Evolutionary conservation across 1,139 yeast species (phyloP), one percentile per base, ranked within the genome.

Genomic region (Kurtzmaniella quercitrusa): DNA sequence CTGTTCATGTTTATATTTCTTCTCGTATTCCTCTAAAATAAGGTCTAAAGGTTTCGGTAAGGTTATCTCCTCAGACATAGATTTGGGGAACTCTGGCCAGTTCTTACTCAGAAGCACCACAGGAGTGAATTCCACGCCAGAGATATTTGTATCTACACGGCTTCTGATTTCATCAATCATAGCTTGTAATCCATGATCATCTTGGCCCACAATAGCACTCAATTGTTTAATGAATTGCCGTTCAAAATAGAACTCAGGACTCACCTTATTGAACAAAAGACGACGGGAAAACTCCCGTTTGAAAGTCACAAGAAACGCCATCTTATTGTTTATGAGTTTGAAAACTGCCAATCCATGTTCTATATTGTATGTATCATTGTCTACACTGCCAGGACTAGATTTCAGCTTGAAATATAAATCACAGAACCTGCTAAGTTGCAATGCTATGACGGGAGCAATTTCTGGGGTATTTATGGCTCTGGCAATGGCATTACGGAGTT

Each of bases 41-140:
- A 17, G 14, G 3, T 45, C 40, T 12, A 64, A 50, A 9, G 41
- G 39, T 0, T 40, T 18, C 0, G 66, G 62, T 36, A 66, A 40
- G 9, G 39, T 48, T 6, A 62, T 43, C 1, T 55, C 56, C 1
- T 50, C 40, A 15, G 58, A 62, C 19, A 42, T 33, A 27, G 48
- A 53, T 19, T 59, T 59, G 2, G 77, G 75, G 10, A 70, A 59
- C 33, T 66, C 75, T 0, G 77, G 75, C 78, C 78, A 73, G 41
- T 58, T 52, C 33, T 60, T 58, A 49, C 62, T 62, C 42, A 65
- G 68, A 38, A 73, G 58, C 2, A 72, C 55, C 39, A 69, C 48
- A 0, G 71, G 70, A 33, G 48, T 54, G 48, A 72, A 70, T 8
- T 61, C 65, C n/a, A 60, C 43, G 1, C 41, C 38, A 17, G 29